phyloP scores from a whole-genome alignment of 345 rosid genomes.

The Gossypium thurberi region DNA sequence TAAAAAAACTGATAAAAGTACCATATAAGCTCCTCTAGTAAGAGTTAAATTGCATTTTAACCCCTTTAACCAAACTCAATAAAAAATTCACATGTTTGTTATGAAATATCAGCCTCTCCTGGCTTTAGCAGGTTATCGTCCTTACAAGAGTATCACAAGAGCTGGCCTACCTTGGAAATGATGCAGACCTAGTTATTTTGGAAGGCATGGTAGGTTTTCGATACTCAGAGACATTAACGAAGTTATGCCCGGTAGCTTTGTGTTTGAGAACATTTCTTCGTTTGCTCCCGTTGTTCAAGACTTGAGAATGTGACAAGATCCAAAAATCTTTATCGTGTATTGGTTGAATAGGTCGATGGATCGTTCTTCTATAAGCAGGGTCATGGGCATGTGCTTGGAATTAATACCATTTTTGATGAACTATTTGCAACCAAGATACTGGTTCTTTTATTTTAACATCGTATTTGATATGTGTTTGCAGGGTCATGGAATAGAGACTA shows the following conservation, averaged over 20 bases:
- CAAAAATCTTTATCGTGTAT: neutral
- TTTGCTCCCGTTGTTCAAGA: neutral
- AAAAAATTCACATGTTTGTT: neutral
- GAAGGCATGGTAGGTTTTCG: conserved; percentile 88
- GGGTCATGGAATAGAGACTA: conserved; percentile 99
- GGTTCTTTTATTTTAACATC: neutral
- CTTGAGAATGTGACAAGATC: neutral
- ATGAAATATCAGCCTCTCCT: neutral
- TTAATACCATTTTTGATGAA: neutral
- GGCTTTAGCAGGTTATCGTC: conserved; percentile 74
- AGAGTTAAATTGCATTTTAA: too few species aligned
- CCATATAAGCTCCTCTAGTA: too few species aligned
- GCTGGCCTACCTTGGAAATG: conserved; percentile 74
- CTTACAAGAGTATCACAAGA: conserved; percentile 81
- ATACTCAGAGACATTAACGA: too few species aligned
- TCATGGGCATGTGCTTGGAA: neutral
- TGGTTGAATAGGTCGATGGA: neutral
- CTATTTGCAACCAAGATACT: neutral
- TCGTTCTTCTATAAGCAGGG: neutral
- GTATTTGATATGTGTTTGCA: conserved; percentile 16
- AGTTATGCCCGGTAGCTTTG: too few species aligned
- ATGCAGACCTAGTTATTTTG: conserved; percentile 83
- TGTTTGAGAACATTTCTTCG: too few species aligned
- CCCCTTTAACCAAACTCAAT: neutral
- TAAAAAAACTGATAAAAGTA: too few species aligned